These are phyloP conservation scores for Venturia asperata DNA, from an alignment of 2,329 filamentous ascomycete species.

Conservation along the genomic window DNA sequence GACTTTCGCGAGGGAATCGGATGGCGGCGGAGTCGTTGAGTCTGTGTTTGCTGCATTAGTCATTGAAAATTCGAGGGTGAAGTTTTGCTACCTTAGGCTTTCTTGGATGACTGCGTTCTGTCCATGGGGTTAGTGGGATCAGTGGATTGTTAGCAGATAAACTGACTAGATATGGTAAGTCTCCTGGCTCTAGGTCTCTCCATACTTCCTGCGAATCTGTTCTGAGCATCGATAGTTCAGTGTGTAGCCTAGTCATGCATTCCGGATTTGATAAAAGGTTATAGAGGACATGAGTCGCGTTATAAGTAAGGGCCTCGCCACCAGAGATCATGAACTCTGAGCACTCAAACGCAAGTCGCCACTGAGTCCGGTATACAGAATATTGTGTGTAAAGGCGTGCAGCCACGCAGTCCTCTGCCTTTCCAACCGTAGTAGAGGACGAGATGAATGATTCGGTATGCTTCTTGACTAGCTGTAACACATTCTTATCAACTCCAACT, in stretches of 20 bases:
- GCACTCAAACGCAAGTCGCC: not conserved
- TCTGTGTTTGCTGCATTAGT: not conserved
- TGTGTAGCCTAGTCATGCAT: not conserved
- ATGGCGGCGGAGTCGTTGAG: not conserved
- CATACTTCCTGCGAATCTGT: not conserved
- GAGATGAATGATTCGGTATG: not conserved
- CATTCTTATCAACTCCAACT: not conserved
- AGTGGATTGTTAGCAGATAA: not conserved
- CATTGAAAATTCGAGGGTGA: not conserved
- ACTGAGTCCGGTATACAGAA: not conserved
- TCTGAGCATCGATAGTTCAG: not conserved
- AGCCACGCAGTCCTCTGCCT: not conserved
- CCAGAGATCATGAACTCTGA: slow-evolving; percentile 3
- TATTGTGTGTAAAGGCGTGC: not conserved
- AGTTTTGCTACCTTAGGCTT: not conserved
- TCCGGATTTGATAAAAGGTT: not conserved
- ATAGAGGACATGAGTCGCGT: not conserved
- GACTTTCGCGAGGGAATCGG: not conserved
- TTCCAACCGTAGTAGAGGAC: not conserved
- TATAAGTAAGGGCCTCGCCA: not conserved
- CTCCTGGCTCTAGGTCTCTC: not conserved
- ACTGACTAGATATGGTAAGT: not conserved
- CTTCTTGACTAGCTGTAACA: not conserved
- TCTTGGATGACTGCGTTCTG: not conserved
- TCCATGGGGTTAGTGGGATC: not conserved